Evolutionary conservation across 257 asterid genomes (phyloP).

Genomic region (Petrea volubilis): DNA sequence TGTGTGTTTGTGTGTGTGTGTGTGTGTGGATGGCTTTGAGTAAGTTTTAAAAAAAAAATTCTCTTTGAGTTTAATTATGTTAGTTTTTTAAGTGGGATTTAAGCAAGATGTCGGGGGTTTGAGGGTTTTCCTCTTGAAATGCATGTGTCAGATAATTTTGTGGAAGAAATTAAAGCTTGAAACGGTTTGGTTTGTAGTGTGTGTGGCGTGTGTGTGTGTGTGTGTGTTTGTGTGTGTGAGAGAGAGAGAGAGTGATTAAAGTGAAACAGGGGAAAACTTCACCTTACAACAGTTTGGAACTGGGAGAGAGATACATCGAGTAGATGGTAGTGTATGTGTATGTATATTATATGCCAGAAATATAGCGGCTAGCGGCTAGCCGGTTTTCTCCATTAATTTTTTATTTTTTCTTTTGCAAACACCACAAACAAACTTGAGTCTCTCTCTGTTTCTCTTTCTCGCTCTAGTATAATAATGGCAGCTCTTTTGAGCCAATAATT

Average conservation of each 20-base stretch:
- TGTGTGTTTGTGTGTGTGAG: neutral
- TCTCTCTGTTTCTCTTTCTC: neutral
- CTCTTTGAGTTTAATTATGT: constrained; percentile 30
- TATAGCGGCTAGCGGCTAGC: constrained; percentile 17
- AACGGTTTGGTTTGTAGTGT: too few relatives aligned
- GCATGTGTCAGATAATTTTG: neutral
- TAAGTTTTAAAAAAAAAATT: constrained; percentile 11
- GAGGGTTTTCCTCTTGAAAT: constrained; percentile 28
- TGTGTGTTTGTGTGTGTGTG: constrained; percentile 20
- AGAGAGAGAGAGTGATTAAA: neutral
- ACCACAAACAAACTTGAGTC: neutral
- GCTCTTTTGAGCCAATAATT: constrained; percentile 35
- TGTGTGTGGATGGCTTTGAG: constrained; percentile 27
- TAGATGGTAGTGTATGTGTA: too few relatives aligned
- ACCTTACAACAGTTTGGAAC: constrained; percentile 22
- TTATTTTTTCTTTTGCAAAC: constrained; percentile 4
- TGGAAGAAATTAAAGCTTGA: neutral
- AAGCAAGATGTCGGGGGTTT: constrained; percentile 54
- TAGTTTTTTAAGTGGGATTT: constrained; percentile 35
- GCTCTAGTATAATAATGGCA: constrained; percentile 29
- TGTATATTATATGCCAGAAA: neutral
- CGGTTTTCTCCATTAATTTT: constrained; percentile 27
- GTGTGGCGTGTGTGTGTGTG: neutral
- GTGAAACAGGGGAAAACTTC: neutral
- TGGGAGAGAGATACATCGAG: constrained; percentile 26